Base-by-base conservation (phyloP, 148 eudicot species). In the Polygonum aviculare region DNA sequence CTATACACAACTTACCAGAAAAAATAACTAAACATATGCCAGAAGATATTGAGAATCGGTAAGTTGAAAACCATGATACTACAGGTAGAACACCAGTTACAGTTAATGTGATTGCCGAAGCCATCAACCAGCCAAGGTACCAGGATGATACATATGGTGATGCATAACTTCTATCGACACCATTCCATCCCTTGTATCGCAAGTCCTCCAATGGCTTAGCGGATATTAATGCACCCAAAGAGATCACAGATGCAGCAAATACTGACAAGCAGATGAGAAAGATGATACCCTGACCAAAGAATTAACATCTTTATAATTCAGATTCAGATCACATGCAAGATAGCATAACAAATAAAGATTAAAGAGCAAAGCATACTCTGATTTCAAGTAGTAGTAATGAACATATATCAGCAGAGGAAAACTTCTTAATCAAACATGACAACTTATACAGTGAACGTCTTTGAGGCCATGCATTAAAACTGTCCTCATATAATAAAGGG, bases 101-200 rank as follows among this genome's bases (percentile, higher is more conserved):
- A 54, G 85, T 69, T 45, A 95, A 85, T 75, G 90, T 90, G 77
- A 95, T 88, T 48, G 86, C 89, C 78, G 91, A 88, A 78, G 97
- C 94, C 87, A 93, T 85, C 60, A 96, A 97, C 99, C 99, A 95
- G 76, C 99, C 99, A 83, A 95, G 81, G 79, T 87, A 95, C 59
- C 81, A 73, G 33, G 97, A 82, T 38, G 99, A 92, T 9, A 91
- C 90, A 83, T 95, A 95, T 22, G 94, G 96, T 77, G 96, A 92
- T 75, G 84, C 74, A 78, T 80, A 79, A 77, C 84, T 83, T 79
- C 83, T 84, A 76, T 81, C 85, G 52, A 77, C 87, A 73, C 83
- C 94, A 76, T 85, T 82, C 94, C 81, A 87, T 51, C 89, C 90
- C 80, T 84, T 91, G 85, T 89, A 92, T 59, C 81, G 73, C 60